Conservation (phyloP, 2,329 filamentous ascomycete genomes). For the Xylariaceae sp. region DNA sequence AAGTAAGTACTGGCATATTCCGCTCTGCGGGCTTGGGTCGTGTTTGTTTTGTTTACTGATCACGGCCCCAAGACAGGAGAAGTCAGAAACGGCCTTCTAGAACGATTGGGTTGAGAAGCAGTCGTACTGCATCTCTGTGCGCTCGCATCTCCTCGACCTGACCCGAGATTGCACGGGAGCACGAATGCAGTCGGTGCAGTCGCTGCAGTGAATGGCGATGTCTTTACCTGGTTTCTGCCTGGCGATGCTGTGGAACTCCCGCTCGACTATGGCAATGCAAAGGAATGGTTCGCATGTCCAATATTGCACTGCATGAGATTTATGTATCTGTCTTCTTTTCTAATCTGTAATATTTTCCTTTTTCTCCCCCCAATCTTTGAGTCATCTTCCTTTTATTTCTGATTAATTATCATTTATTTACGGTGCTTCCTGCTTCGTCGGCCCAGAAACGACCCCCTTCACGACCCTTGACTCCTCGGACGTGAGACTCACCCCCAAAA, state of each 20-base stretch:
- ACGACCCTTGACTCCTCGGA: too few species aligned
- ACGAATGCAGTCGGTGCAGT: background rate
- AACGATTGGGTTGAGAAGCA: background rate
- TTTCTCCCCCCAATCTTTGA: background rate
- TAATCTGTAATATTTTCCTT: background rate
- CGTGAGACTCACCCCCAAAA: too few species aligned
- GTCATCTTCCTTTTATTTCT: background rate
- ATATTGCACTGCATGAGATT: background rate
- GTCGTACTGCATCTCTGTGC: background rate
- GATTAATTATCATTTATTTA: background rate
- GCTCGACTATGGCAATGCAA: background rate
- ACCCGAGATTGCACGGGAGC: background rate
- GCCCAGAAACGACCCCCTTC: too few species aligned
- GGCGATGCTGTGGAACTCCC: slow-evolving; percentile 11
- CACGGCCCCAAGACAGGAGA: background rate
- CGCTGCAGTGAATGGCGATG: background rate
- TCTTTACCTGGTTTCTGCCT: background rate
- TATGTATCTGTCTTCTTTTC: background rate
- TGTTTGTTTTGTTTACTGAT: background rate
- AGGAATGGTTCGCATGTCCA: background rate
- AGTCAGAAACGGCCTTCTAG: background rate
- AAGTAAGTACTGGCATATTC: too few species aligned
- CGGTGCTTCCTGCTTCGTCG: background rate
- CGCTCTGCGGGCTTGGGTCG: background rate
- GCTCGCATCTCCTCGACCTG: background rate